Base-by-base conservation (phyloP, 106 monocot species). In the Phalaenopsis equestris region DNA sequence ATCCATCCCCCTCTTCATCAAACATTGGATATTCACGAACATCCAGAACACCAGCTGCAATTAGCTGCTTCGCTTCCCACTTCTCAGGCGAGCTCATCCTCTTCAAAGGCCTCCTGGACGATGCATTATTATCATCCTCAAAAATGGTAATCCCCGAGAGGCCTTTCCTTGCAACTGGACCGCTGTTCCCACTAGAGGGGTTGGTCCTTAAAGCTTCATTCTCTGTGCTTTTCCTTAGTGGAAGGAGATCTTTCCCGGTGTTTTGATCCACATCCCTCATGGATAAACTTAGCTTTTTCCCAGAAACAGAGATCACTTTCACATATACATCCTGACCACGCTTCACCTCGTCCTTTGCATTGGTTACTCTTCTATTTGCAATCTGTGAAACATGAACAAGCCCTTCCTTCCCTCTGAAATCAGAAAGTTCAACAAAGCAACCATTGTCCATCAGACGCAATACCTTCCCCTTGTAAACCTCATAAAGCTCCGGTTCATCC, bases 71-170 rank as follows among this genome's bases (percentile, higher is more conserved):
- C 0, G 93, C 96, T 82, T 96, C 96, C 96, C 96, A 96, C 76
- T 79, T 96, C 84, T 96, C 96, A 0, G 96, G 96, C 0, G 96
- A 96, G 81, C 96, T 96, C 93, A 96, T 93, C 75, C 93, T 87
- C 88, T 96, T 96, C 80, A 93, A 81, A 2, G 96, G 96, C 73
- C 96, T 78, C 42, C 96, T 81, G 17, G 90, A 90, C 1, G 86
- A 43, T 5, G 75, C 82, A 55, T 8, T 80, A 18, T 80, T 83
- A 78, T 85, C 85, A 46, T 87, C 83, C 46, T 91, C 96, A 41
- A 86, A 79, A 46, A 96, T 90, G 1, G 84, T 88, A 49, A 96
- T 93, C 14, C 96, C 96, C 5, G 93, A 91, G 41, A 93, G 77
- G 7, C 96, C 96, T 41, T 75, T 85, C 81, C 93, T 88, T 56